Conservation (phyloP, 768 basidiomycete species). For the Mycena maculata region DNA sequence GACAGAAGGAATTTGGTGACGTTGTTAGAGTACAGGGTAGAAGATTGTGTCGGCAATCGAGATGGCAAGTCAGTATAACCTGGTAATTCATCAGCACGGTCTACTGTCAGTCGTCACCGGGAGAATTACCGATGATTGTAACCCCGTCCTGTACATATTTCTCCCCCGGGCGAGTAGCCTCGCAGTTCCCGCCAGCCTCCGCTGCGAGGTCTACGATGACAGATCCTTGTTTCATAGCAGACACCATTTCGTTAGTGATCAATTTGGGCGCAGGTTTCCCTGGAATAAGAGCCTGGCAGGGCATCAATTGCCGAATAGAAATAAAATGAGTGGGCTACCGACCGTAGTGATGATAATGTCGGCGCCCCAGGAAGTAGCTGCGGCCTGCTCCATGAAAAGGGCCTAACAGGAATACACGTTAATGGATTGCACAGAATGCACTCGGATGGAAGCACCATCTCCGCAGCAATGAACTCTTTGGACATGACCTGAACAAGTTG, state of each 20-base stretch:
- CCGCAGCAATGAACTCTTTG: slow-evolving; percentile 88
- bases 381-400: slow-evolving; percentile 87
- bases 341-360: slow-evolving; percentile 90
- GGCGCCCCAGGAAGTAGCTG: slow-evolving; percentile 63
- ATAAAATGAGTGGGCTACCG: slow-evolving; percentile 41
- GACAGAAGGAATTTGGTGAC: slow-evolving; percentile 91
- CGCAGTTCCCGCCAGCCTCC: slow-evolving; percentile 92
- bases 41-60: slow-evolving; percentile 90
- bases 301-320: neutral
- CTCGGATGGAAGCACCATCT: slow-evolving; percentile 69
- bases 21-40: slow-evolving; percentile 91
- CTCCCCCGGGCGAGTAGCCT: slow-evolving; percentile 83
- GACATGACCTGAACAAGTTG: slow-evolving; percentile 66
- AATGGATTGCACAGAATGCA: neutral
- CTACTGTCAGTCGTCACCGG: neutral
- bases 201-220: slow-evolving; percentile 89
- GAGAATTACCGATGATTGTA: slow-evolving; percentile 75
- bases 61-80: slow-evolving; percentile 89
- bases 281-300: slow-evolving; percentile 79
- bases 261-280: slow-evolving; percentile 89
- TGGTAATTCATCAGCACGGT: slow-evolving; percentile 40
- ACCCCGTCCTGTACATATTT: slow-evolving; percentile 77
- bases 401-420: slow-evolving; percentile 48
- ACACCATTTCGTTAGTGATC: slow-evolving; percentile 87
- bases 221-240: slow-evolving; percentile 93